A percentile compares a stretch with the other conserved stretches of the same genome.
phyloP scores from a whole-genome alignment of 2,329 filamentous ascomycete genomes.

The Simplicillium sp. region DNA sequence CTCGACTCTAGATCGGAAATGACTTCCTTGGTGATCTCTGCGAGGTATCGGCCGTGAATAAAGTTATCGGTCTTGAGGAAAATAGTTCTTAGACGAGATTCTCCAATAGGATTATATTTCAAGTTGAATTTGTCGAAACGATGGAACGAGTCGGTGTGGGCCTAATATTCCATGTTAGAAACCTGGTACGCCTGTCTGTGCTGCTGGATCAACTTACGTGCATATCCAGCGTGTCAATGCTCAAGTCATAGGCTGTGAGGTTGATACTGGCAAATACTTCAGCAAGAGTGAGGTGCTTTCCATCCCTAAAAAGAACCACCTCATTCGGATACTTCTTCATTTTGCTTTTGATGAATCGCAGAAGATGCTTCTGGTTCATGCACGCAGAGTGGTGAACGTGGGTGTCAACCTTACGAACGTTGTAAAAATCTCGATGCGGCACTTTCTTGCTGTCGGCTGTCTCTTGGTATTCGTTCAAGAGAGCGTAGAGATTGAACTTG shows the following conservation, averaged over 20 bases:
- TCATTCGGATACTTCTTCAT: conserved; percentile 98
- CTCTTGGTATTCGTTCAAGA: conserved; percentile 96
- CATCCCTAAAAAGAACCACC: conserved; percentile 84
- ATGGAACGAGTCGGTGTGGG: conserved; percentile 96
- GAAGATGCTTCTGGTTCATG: conserved; percentile 98
- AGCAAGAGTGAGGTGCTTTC: conserved; percentile 78
- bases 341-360: conserved; percentile 99
- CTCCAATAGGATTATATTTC: conserved; percentile 96
- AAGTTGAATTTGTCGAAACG: conserved; percentile 99
- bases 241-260: conserved; percentile 91
- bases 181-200: not conserved
- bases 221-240: conserved; percentile 98
- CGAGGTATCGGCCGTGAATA: conserved; percentile 89
- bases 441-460: conserved; percentile 97
- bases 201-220: conserved; percentile 52
- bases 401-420: conserved; percentile 96
- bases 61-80: conserved; percentile 98
- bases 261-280: conserved; percentile 98
- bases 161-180: conserved; percentile 35
- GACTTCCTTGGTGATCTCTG: conserved; percentile 96
- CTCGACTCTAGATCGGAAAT: conserved; percentile 95
- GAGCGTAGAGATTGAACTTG: conserved; percentile 88
- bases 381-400: conserved; percentile 98
- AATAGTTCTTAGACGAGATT: conserved; percentile 92
- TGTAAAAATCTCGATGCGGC: conserved; percentile 97